Conservation (phyloP, 352 stramenopile genomes). For the Phytopythium helicoides region DNA sequence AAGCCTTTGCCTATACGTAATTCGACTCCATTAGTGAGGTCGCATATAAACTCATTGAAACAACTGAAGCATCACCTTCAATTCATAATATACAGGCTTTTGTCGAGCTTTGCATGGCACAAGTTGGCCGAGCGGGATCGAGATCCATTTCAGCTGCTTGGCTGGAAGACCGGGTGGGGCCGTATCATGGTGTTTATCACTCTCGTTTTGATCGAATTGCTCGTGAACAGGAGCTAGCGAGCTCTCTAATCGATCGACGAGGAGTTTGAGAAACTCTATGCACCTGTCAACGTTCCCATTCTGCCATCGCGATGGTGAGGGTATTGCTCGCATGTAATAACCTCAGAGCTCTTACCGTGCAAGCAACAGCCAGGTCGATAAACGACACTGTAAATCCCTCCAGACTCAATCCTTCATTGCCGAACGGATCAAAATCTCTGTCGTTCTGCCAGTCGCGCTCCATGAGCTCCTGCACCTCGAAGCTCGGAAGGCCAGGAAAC, state of each 20-base stretch:
- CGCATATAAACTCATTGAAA: neutral
- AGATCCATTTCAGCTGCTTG: slow-evolving; percentile 22
- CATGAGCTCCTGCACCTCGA: slow-evolving; percentile 35
- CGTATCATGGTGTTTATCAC: neutral
- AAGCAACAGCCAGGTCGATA: slow-evolving; percentile 42
- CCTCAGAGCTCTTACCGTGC: slow-evolving; percentile 33
- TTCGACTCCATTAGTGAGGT: neutral
- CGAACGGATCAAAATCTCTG: slow-evolving; percentile 48
- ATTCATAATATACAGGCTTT: slow-evolving; percentile 37
- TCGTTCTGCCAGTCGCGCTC: slow-evolving; percentile 47
- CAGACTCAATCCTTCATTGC: slow-evolving; percentile 31
- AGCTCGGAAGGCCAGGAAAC: slow-evolving; percentile 41
- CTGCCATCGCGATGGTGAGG: too few species aligned
- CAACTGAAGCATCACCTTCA: slow-evolving; percentile 21
- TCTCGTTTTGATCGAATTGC: neutral
- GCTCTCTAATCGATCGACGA: slow-evolving; percentile 33
- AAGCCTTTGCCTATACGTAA: slow-evolving; percentile 27
- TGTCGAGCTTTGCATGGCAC: slow-evolving; percentile 26
- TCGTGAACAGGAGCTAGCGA: slow-evolving; percentile 26
- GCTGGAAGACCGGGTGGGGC: neutral
- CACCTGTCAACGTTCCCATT: slow-evolving; percentile 36
- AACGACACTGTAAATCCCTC: slow-evolving; percentile 48
- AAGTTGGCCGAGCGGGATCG: slow-evolving; percentile 31
- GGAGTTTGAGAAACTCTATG: slow-evolving; percentile 45
- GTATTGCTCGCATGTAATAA: too few species aligned